Percentiles rank a stretch among this genome's conserved stretches.
phyloP scores from a whole-genome alignment of 192 early-diverging fungal species.

The Coemansia sp. region DNA sequence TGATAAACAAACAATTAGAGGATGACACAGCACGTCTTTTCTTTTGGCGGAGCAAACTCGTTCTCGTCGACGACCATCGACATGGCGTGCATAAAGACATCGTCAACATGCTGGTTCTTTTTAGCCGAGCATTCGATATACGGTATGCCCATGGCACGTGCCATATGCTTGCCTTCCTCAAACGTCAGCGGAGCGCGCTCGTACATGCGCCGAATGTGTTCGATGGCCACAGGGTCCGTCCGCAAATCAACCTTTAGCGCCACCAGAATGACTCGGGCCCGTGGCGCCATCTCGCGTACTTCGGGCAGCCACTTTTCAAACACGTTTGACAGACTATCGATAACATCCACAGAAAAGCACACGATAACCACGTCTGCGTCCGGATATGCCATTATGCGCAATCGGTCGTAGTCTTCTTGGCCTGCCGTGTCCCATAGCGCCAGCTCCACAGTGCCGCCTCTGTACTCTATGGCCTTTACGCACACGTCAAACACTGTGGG shows the following conservation, averaged over 20 bases:
- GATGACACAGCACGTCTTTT: constrained; percentile 32
- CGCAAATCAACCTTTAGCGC: constrained; percentile 55
- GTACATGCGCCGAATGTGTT: constrained; percentile 57
- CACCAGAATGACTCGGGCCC: constrained; percentile 29
- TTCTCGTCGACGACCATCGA: constrained; percentile 5
- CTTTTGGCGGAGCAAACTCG: constrained; percentile 5
- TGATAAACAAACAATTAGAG: constrained; percentile 10
- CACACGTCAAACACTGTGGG: constrained; percentile 96
- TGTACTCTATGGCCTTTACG: constrained; percentile 82
- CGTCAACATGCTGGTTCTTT: constrained; percentile 20
- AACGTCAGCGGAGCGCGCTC: constrained; percentile 10
- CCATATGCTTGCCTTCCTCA: constrained; percentile 63
- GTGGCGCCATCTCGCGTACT: constrained; percentile 16
- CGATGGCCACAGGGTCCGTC: constrained; percentile 21
- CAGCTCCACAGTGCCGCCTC: constrained; percentile 75
- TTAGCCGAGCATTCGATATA: constrained; percentile 83
- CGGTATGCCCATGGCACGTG: constrained; percentile 65
- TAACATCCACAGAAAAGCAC: constrained; percentile 85
- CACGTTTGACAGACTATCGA: constrained; percentile 80
- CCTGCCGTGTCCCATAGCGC: constrained; percentile 97
- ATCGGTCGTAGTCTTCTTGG: constrained; percentile 96
- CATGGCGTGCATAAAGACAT: constrained; percentile 54
- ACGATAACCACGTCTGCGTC: constrained; percentile 93
- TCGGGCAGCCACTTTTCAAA: constrained; percentile 48
- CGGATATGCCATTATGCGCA: constrained; percentile 88